Percentiles rank a stretch among this genome's conserved stretches.
Conservation (phyloP, 768 basidiomycete species). For the Trichaptum fuscoviolaceum region DNA sequence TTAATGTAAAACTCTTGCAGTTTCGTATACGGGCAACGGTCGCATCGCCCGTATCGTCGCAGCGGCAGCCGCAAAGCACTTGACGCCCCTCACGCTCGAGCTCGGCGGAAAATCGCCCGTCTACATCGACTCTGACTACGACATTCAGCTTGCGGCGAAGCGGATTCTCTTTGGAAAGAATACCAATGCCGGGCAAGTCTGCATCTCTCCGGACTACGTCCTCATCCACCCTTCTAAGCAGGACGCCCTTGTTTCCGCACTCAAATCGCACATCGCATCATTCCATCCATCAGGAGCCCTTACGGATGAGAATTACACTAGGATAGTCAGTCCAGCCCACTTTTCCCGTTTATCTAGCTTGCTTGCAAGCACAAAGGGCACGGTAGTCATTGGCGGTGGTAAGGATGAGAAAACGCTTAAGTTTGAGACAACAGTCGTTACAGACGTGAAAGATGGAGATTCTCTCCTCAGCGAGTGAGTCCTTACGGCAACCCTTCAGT, state of each 20-base stretch:
- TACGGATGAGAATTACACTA: slow-evolving; percentile 6
- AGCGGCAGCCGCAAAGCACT: slow-evolving; percentile 35
- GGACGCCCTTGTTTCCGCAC: slow-evolving; percentile 19
- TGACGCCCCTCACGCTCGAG: slow-evolving; percentile 41
- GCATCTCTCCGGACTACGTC: slow-evolving; percentile 11
- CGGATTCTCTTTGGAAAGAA: slow-evolving; percentile 26
- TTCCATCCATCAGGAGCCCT: slow-evolving; percentile 12
- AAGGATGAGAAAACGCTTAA: slow-evolving; percentile 15
- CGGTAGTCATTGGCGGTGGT: slow-evolving; percentile 26
- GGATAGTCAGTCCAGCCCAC: slow-evolving; percentile 11
- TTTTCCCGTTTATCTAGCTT: slow-evolving; percentile 7
- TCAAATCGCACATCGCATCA: slow-evolving; percentile 6
- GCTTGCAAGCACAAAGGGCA: slow-evolving; percentile 17
- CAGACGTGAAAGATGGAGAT: slow-evolving; percentile 25
- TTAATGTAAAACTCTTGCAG: slow-evolving; percentile 3
- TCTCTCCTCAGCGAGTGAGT: slow-evolving; percentile 27
- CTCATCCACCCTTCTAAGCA: slow-evolving; percentile 8
- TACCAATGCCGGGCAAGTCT: slow-evolving; percentile 24
- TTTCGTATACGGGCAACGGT: slow-evolving; percentile 34
- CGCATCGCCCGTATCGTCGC: slow-evolving; percentile 35
- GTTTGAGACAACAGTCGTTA: slow-evolving; percentile 28
- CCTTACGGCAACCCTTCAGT: neutral
- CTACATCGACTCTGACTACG: slow-evolving; percentile 36
- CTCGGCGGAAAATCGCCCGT: slow-evolving; percentile 28
- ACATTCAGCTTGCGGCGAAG: slow-evolving; percentile 20